These are phyloP conservation scores for Blastocystis sp. DNA, from an alignment of 352 stramenopile species.

Conservation along the genomic window DNA sequence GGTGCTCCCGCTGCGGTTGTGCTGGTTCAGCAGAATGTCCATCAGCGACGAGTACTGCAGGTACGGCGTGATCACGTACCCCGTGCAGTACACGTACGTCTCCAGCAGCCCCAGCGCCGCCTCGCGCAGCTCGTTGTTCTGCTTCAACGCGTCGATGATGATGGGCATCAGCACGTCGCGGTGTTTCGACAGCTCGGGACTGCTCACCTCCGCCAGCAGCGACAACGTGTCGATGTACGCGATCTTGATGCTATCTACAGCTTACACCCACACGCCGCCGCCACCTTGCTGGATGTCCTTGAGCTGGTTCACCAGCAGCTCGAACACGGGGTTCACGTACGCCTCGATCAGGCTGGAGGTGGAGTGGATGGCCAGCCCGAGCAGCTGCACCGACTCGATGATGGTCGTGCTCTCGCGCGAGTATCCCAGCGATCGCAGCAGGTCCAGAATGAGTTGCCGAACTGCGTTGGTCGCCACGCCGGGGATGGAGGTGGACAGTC, in stretches of 20 bases:
- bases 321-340: slow-evolving; percentile 66
- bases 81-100: slow-evolving; percentile 68
- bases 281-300: slow-evolving; percentile 53
- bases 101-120: slow-evolving; percentile 66
- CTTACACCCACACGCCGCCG: neutral
- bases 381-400: slow-evolving; percentile 83
- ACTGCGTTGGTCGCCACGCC: slow-evolving; percentile 89
- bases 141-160: slow-evolving; percentile 70
- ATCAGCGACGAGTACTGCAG: slow-evolving; percentile 70
- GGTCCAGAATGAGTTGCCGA: slow-evolving; percentile 85
- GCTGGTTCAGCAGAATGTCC: slow-evolving; percentile 68
- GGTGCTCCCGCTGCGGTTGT: slow-evolving; percentile 59
- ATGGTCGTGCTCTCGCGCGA: slow-evolving; percentile 80
- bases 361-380: slow-evolving; percentile 74
- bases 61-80: slow-evolving; percentile 70
- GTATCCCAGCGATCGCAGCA: slow-evolving; percentile 90
- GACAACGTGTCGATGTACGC: slow-evolving; percentile 64
- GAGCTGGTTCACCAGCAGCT: slow-evolving; percentile 59
- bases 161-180: slow-evolving; percentile 70
- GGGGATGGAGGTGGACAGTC: slow-evolving; percentile 88
- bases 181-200: slow-evolving; percentile 69
- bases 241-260: slow-evolving; percentile 49
- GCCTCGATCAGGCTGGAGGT: slow-evolving; percentile 70
- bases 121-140: slow-evolving; percentile 68
- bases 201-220: slow-evolving; percentile 55